Evolutionary conservation across 768 basidiomycete genomes (phyloP), one percentile per base, ranked within the genome.

Genomic region (Lentinula lateritia): DNA sequence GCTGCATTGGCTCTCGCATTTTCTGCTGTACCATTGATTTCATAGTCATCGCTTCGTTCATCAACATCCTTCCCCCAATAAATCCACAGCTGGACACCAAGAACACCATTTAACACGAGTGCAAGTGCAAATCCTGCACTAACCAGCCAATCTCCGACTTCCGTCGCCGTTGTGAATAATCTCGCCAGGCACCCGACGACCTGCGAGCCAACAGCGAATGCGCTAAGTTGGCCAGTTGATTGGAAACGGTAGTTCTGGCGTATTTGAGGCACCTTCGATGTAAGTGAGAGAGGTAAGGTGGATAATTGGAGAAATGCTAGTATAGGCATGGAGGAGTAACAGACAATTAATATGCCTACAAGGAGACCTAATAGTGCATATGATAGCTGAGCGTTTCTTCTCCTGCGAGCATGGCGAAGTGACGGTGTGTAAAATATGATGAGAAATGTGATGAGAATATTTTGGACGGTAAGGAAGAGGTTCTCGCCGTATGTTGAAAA

Each of bases 401-500:
- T 70, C 18, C 38, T 55, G 18, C 53, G 53, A n/a, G 53, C 36
- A 28, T 43, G 55, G 55, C 41, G 41, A 66, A 50, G 64, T 56
- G 62, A 74, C 5, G 84, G 80, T 13, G 82, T 68, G 69, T 90
- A 88, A 72, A 77, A 76, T 54, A 95, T 81, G 73, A 96, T 96
- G 66, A 95, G 85, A 68, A 94, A 80, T 15, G 93, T 93, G 71
- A 98, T 93, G 75, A 91, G 63, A 66, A 89, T 78, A 77, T 96
- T 94, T 74, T 96, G 94, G 62, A 94, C 69, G 35, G 92, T 87
- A 53, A 98, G 82, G 84, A 98, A 98, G 61, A 95, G 72, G 78
- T 96, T 98, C 74, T 99, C 97, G 69, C 97, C 97, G 63, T 98
- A 99, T 0, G 97, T 98, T 18, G 92, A 93, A 80, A 98, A 97